Percentiles rank a stretch among this genome's conserved stretches.
Conservation (phyloP, 2,329 filamentous ascomycete genomes). For the Exophiala dermatitidis region DNA sequence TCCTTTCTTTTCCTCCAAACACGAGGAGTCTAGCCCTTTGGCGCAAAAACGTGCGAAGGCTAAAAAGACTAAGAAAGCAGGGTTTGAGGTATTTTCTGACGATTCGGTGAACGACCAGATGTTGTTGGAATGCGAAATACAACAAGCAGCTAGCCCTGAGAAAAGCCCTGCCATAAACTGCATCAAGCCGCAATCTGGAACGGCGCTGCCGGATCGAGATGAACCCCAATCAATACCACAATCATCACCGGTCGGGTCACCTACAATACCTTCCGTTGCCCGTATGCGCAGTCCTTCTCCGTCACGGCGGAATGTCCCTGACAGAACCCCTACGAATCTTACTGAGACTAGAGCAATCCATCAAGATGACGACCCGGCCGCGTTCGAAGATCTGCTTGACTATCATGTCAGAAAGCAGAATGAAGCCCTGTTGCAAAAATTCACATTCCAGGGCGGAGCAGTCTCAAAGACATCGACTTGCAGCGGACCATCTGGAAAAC, state of each 20-base stretch:
- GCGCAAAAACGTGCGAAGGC: conserved; percentile 32
- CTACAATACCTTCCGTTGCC: not conserved
- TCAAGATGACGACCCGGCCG: conserved; percentile 19
- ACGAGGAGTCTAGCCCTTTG: conserved; percentile 36
- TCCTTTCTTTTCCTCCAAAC: conserved; percentile 40
- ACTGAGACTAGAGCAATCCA: conserved; percentile 7
- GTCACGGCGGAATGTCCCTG: not conserved
- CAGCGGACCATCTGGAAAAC: not conserved
- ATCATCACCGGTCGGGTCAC: conserved; percentile 18
- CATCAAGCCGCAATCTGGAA: not conserved
- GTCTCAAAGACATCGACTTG: not conserved
- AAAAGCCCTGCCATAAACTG: not conserved
- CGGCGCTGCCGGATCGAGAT: conserved; percentile 10
- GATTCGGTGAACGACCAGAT: conserved; percentile 44
- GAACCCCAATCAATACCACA: conserved; percentile 16
- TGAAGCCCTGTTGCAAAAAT: conserved; percentile 33
- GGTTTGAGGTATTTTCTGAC: conserved; percentile 48
- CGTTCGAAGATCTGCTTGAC: conserved; percentile 33
- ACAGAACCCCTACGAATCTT: not conserved
- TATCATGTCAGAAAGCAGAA: conserved; percentile 35
- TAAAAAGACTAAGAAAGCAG: conserved; percentile 39
- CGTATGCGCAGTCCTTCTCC: not conserved
- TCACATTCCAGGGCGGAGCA: conserved; percentile 28
- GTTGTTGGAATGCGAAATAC: conserved; percentile 38
- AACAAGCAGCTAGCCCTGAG: conserved; percentile 20